phyloP scores from a whole-genome alignment of 345 rosid genomes.

The Populus tremula region DNA sequence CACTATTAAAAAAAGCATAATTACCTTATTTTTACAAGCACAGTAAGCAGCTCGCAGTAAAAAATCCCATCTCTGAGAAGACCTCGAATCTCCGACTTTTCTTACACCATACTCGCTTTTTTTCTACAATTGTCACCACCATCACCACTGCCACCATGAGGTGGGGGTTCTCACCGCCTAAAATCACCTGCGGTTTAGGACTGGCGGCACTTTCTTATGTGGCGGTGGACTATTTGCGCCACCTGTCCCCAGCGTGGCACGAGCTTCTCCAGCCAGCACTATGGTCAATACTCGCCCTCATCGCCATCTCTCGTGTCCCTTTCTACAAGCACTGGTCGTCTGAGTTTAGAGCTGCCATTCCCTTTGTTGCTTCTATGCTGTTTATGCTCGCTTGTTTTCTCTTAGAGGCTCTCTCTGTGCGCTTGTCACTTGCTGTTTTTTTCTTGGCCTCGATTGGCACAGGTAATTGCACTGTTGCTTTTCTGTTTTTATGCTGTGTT shows the following conservation, averaged over 20 bases:
- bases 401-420: conserved; percentile 78
- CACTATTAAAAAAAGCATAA: too few species aligned
- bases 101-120: neutral
- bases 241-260: conserved; percentile 79
- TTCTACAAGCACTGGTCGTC: conserved; percentile 80
- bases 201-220: conserved; percentile 77
- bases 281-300: conserved; percentile 62
- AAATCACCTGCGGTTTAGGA: conserved; percentile 60
- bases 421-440: conserved; percentile 85
- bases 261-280: conserved; percentile 74
- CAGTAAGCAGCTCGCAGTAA: neutral
- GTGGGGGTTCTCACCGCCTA: conserved; percentile 1
- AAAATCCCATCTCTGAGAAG: neutral
- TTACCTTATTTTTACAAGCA: neutral
- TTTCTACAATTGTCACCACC: neutral
- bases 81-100: neutral
- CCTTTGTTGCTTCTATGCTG: conserved; percentile 69
- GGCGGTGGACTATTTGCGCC: conserved; percentile 76
- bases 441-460: conserved; percentile 94
- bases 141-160: neutral
- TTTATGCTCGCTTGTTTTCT: conserved; percentile 77
- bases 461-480: conserved; percentile 35
- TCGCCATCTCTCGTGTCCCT: conserved; percentile 69
- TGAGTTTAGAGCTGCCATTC: conserved; percentile 68
- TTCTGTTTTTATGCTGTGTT: neutral